Base-by-base conservation (phyloP, 164 flowering plant genomes). In the Vitis rotundifolia region DNA sequence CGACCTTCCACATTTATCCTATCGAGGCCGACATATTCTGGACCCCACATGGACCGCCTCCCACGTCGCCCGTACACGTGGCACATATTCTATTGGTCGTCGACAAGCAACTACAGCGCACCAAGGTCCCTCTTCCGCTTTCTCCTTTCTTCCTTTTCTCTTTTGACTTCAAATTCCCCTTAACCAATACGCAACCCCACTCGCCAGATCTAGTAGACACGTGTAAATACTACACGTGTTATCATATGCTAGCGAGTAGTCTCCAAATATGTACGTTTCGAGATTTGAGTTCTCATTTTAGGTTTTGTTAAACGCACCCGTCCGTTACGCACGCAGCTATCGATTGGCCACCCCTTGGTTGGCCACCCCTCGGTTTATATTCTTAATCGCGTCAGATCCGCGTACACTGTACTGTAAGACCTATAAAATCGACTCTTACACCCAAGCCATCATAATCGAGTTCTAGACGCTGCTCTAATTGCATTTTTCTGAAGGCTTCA, bases 321-420 rank as follows among this genome's bases (percentile, higher is more conserved):
- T 78, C 75, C 73, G 75, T 74, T 57, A 56, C 71, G 57, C 69
- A 49, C 9, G 37, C 2, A 11, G 48, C 26, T 22, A 22, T 8
- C 18, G 19, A 12, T 12, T 49, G 14, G 52, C 31, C 8, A 13
- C 22, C 10, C 4, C 5, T 16, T 37, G 48, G 5, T 12, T 49
- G 14, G 52, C 31, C 8, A 13, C 22, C 10, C 4, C 5, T 16
- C 19, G 48, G 5, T 22, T 22, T 22, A 22, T 22, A 22, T 26
- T 16, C 75, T 68, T 71, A 63, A 16, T 69, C 75, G 77, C 74
- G 79, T 79, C 50, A n/a, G 59, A 37, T 68, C n/a, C 79, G 82
- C 76, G 78, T 78, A 6, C 70, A 0, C 10, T 5, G 61, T 13
- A 54, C 4, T 3, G 50, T 37, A 1, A 9, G 2, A n/a, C 22